Evolutionary conservation across 306 rosid species (phyloP).

Genomic region (Fagus crenata): DNA sequence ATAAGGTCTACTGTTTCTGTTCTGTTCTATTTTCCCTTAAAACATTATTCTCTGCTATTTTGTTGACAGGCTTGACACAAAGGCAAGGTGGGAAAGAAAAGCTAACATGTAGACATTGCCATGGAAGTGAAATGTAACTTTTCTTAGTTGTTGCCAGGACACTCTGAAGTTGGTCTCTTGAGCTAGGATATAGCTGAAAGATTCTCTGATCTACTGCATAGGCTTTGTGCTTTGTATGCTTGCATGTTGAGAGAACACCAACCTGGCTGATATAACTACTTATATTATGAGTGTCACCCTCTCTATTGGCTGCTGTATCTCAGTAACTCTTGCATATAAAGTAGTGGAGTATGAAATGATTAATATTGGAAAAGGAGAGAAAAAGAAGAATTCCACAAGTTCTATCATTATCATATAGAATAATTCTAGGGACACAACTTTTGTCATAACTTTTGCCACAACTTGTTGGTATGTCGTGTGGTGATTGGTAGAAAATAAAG

Average conservation of each 20-base stretch:
- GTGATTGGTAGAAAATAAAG: too few species aligned
- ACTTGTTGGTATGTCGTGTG: too few species aligned
- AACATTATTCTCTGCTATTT: conserved; percentile 3
- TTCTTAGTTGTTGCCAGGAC: conserved; percentile 10
- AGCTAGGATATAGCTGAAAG: not conserved
- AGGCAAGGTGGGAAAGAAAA: conserved; percentile 88
- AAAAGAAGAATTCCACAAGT: not conserved
- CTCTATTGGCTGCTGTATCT: not conserved
- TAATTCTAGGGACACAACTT: too few species aligned
- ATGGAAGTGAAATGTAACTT: conserved; percentile 5
- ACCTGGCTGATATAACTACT: conserved; percentile 3
- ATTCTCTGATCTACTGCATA: not conserved
- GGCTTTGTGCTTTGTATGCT: conserved; percentile 8
- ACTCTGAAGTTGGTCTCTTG: conserved; percentile 7
- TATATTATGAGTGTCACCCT: conserved; percentile 2
- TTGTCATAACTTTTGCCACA: not conserved
- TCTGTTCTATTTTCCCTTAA: not conserved
- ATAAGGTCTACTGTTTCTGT: conserved; percentile 4
- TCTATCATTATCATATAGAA: not conserved
- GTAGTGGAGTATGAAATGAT: not conserved
- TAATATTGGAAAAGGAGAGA: too few species aligned
- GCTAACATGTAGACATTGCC: conserved; percentile 67
- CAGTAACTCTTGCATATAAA: not conserved
- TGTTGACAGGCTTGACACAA: conserved; percentile 67
- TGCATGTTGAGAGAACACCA: conserved; percentile 9